A percentile compares a stretch with the other conserved stretches of the same genome.
Conservation (phyloP, 257 asterid genomes). For the Scutellaria barbata region DNA sequence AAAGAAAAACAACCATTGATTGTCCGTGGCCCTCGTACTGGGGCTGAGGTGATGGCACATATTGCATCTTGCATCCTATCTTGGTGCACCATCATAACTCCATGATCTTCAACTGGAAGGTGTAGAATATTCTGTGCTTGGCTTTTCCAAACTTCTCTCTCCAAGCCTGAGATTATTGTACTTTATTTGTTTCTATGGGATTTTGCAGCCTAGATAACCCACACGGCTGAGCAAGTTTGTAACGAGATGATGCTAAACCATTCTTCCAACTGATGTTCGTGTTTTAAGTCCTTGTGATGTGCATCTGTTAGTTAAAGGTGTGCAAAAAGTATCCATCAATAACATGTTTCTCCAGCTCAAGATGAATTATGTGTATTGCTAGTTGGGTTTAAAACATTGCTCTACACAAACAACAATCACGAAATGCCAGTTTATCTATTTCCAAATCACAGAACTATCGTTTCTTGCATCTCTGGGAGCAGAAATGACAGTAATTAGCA, state of each 20-base stretch:
- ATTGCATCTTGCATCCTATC: slow-evolving; percentile 93
- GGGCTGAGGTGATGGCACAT: slow-evolving; percentile 98
- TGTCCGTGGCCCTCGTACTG: slow-evolving; percentile 99
- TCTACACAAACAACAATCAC: not conserved
- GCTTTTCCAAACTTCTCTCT: too few relatives aligned
- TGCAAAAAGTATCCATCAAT: too few relatives aligned
- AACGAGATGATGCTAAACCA: too few relatives aligned
- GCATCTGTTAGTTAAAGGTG: not conserved
- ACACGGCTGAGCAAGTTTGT: too few relatives aligned
- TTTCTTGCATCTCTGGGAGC: not conserved
- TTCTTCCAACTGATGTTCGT: too few relatives aligned
- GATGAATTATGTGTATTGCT: not conserved
- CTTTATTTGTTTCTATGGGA: too few relatives aligned
- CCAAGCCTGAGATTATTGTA: too few relatives aligned
- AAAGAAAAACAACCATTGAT: slow-evolving; percentile 84
- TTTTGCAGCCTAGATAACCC: too few relatives aligned
- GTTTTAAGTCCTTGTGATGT: not conserved
- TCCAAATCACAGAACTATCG: too few relatives aligned
- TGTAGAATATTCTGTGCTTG: too few relatives aligned
- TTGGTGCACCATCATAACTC: slow-evolving; percentile 99
- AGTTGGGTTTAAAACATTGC: not conserved
- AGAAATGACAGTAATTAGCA: not conserved
- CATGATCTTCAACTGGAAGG: too few relatives aligned
- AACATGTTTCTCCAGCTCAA: not conserved
- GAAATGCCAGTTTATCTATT: not conserved